Base-by-base conservation (phyloP, 2,329 filamentous ascomycete genomes). In the Pseudopyrenochaeta lycopersici region DNA sequence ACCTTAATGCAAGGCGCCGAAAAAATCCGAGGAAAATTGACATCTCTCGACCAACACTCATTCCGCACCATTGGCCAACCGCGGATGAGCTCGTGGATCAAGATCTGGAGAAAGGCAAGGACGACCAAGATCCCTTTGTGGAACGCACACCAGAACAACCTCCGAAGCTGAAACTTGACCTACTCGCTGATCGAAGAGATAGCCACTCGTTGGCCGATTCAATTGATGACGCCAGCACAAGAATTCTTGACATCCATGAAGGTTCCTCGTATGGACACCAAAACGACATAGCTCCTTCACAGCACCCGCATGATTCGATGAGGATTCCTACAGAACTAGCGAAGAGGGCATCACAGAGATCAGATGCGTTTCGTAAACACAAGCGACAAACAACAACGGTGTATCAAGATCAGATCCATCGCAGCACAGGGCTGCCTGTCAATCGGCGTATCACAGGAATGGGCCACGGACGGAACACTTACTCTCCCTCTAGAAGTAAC, bases 291-390 rank as follows among this genome's bases (percentile, higher is more conserved):
- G 62, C 67, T 32, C 71, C 70, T 2, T 70, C 75, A 29, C 74
- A 78, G 53, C 73, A 68, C 18, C 76, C 77, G 6, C 73, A 76
- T 47, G 74, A 78, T 44, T 79, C 77, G 48, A 80, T 80, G 69
- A 78, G 75, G 14, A 70, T 78, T 12, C 71, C 77, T 4, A 75
- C 76, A 14, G 75, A 77, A 46, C 70, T 79, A 32, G 72, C 75
- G 9, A 64, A 67, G 53, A 63, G 73, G 31, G 56, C 66, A 2
- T 78, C 77, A 1, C 69, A 70, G 30, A 60, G 67, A 11, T 72
- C 70, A 14, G 40, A 54, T 66, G 70, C 39, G 49, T 66, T 49
- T 62, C 72, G 61, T 48, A 71, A 61, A 58, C 67, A 44, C 54
- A 73, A 52, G 54, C 60, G 52, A 43, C 64, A 49, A 38, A 67